phyloP scores from a whole-genome alignment of 2,329 filamentous ascomycete species.

The Daldinia sp. region DNA sequence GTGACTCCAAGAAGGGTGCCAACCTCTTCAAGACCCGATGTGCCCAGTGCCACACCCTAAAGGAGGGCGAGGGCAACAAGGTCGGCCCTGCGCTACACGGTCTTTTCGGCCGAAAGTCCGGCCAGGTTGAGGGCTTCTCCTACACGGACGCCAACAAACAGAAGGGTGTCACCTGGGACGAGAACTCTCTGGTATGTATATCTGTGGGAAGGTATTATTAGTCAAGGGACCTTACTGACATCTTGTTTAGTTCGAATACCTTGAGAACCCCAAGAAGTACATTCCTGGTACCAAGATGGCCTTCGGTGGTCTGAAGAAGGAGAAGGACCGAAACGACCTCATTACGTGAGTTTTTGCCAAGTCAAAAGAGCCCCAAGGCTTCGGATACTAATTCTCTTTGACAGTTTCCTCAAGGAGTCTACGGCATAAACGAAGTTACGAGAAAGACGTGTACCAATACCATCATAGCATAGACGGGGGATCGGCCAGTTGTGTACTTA shows the following conservation, averaged over 20 bases:
- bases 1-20: constrained; percentile 95
- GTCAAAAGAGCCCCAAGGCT: background rate
- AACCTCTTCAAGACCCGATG: constrained; percentile 99
- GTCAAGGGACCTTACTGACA: constrained; percentile 36
- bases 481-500: constrained; percentile 51
- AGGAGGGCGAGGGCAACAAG: constrained; percentile 93
- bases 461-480: constrained; percentile 50
- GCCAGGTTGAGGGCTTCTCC: constrained; percentile 89
- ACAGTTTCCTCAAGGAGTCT: constrained; percentile 75
- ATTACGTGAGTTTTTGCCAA: constrained; percentile 79
- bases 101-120: constrained; percentile 96
- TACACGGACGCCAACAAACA: constrained; percentile 99
- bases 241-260: constrained; percentile 83
- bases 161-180: constrained; percentile 90
- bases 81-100: constrained; percentile 97
- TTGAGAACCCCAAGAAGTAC: constrained; percentile 99
- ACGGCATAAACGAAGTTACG: constrained; percentile 70
- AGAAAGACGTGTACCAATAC: constrained; percentile 54
- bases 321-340: constrained; percentile 98
- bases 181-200: constrained; percentile 78
- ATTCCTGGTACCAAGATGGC: constrained; percentile 99
- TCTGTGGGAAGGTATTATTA: background rate
- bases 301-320: constrained; percentile 99
- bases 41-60: constrained; percentile 98
- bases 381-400: constrained; percentile 13